Conservation (phyloP, 345 rosid species). For the Brassica incana region DNA sequence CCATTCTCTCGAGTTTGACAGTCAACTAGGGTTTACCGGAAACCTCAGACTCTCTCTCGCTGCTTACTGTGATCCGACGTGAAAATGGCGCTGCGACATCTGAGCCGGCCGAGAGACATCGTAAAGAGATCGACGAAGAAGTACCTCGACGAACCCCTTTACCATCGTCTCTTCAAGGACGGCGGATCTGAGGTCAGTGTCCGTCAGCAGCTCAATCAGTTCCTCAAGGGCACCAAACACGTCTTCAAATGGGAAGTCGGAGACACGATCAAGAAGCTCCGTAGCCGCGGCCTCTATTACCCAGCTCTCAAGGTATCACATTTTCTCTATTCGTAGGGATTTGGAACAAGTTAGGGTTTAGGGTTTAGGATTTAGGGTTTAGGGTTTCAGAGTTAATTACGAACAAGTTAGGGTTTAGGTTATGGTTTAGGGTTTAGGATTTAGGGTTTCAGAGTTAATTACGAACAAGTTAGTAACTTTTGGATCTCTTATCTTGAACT, state of each 20-base stretch:
- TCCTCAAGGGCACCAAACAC: conserved; percentile 80
- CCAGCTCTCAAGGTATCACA: conserved; percentile 72
- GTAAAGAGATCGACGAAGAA: conserved; percentile 74
- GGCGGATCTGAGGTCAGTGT: conserved; percentile 71
- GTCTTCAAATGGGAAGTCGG: conserved; percentile 98
- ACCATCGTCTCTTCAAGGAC: conserved; percentile 63
- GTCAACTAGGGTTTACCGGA: conserved; percentile 33
- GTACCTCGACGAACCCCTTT: conserved; percentile 86
- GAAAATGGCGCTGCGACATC: conserved; percentile 57
- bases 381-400: too few relatives aligned
- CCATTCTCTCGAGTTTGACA: neutral
- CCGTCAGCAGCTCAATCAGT: conserved; percentile 67
- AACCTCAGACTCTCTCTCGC: neutral
- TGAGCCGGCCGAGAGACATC: conserved; percentile 67
- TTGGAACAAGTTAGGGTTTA: too few relatives aligned
- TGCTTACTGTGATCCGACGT: neutral
- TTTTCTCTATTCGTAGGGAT: neutral
- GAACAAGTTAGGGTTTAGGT: too few relatives aligned
- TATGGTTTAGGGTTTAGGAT: too few relatives aligned
- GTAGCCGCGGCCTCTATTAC: conserved; percentile 62
- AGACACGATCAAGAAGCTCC: conserved; percentile 80
- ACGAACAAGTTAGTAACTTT: neutral
- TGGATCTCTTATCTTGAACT: too few relatives aligned
- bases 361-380: too few relatives aligned
- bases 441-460: too few relatives aligned